Evolutionary conservation across 2,329 filamentous ascomycete genomes (phyloP), one percentile per base, ranked within the genome.

Genomic region (Aspergillus sp.): DNA sequence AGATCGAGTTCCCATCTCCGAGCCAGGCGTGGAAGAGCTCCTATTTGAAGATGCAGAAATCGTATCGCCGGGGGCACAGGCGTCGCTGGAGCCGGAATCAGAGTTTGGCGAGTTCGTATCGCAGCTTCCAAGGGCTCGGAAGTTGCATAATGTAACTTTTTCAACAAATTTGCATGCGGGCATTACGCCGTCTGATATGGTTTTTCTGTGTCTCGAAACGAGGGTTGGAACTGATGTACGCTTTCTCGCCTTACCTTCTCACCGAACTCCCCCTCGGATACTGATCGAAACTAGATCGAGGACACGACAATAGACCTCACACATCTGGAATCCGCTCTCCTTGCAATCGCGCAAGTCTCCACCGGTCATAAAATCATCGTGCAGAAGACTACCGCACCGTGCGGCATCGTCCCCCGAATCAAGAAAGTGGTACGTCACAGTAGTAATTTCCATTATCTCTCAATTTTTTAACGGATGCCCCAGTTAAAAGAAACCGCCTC

Each of bases 1-100:
- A 0, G 61, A 68, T 54, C 61, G 59, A 22, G 56, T 65, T 29
- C 70, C 69, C 0, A 58, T 71, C n/a, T 58, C 62, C n/a, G 70
- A 72, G 49, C 69, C 70, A 0, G 69, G 68, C 11, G 45, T 72
- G 10, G 64, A 68, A 6, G 63, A 66, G 11, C 42, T 67, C 10
- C n/a, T 67, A 2, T 68, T 66, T n/a, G 65, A 65, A 16, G 57
- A 65, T 11, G 45, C 47, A 12, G 14, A 36, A 45, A 31, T 46
- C n/a, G 24, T 22, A 16, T 29, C 20, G 2, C 29, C 45, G 9
- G 12, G 18, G n/a, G 20, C 14, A 39, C 20, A 29, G 49, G 32
- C 6, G 7, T 24, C 24, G 18, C 4, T 20, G 10, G 24, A 46
- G 6, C 29, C 46, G 16, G 45, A 52, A 11, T 46, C 46, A 32